Evolutionary conservation across 805 yeast genomes (phyloP).

Genomic region (Saturnispora besseyi): DNA sequence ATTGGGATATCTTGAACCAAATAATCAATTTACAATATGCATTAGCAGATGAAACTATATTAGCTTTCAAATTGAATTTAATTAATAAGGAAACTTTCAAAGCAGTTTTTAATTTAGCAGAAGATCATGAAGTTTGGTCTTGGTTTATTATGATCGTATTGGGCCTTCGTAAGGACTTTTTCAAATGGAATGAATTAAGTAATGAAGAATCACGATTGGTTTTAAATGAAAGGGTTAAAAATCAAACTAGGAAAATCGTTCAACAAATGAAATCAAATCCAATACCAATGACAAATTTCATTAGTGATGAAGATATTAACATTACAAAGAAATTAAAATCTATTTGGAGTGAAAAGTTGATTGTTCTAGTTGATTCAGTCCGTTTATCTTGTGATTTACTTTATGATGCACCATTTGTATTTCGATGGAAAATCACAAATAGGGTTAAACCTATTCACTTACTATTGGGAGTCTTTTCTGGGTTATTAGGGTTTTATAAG

Average conservation of each 20-base stretch:
- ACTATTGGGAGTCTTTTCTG: constrained; percentile 28
- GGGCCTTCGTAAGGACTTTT: constrained; percentile 44
- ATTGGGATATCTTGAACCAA: constrained; percentile 41
- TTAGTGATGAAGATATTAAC: constrained; percentile 4
- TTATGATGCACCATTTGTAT: constrained; percentile 40
- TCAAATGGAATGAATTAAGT: constrained; percentile 32
- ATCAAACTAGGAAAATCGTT: constrained; percentile 34
- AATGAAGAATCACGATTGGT: constrained; percentile 44
- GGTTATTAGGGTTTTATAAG: constrained; percentile 24
- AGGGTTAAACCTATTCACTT: constrained; percentile 22
- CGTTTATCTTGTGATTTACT: constrained; percentile 38
- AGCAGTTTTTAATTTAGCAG: constrained; percentile 29
- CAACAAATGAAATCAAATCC: constrained; percentile 10
- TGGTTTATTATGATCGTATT: constrained; percentile 62
- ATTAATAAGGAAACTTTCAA: constrained; percentile 34
- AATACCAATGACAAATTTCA: constrained; percentile 10
- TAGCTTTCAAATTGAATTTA: constrained; percentile 50
- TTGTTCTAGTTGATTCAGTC: constrained; percentile 32
- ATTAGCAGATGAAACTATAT: constrained; percentile 51
- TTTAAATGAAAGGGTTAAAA: constrained; percentile 54
- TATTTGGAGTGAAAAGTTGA: constrained; percentile 23
- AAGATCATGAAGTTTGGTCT: constrained; percentile 50
- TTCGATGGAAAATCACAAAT: constrained; percentile 26
- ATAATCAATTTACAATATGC: constrained; percentile 53
- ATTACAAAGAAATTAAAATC: constrained; percentile 21